phyloP scores from a whole-genome alignment of 2,329 filamentous ascomycete species.

The Didymella pomorum region DNA sequence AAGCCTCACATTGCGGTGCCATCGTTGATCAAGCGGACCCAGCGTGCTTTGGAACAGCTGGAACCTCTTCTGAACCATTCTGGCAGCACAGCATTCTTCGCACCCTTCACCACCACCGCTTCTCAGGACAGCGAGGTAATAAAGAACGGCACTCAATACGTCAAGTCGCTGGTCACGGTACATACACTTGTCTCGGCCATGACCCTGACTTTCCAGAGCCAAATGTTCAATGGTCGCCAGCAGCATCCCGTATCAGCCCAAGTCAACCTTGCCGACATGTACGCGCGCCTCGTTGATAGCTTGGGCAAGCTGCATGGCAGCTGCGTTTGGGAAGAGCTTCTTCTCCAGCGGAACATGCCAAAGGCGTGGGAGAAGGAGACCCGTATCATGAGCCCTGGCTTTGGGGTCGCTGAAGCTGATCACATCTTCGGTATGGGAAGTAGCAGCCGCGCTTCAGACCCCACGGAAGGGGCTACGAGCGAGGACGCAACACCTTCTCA shows the following conservation, averaged over 20 bases:
- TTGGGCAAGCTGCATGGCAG: slow-evolving; percentile 81
- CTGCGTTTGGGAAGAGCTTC: slow-evolving; percentile 84
- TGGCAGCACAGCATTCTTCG: slow-evolving; percentile 71
- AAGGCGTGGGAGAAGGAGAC: slow-evolving; percentile 66
- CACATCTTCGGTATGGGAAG: slow-evolving; percentile 49
- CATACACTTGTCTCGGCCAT: slow-evolving; percentile 80
- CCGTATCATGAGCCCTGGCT: slow-evolving; percentile 52
- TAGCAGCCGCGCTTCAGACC: slow-evolving; percentile 29
- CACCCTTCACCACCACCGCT: slow-evolving; percentile 60
- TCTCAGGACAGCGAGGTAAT: slow-evolving; percentile 48
- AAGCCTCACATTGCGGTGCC: slow-evolving; percentile 84
- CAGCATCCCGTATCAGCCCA: slow-evolving; percentile 71
- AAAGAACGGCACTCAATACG: slow-evolving; percentile 74
- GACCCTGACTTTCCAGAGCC: slow-evolving; percentile 73
- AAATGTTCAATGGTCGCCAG: slow-evolving; percentile 70
- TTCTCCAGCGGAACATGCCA: slow-evolving; percentile 76
- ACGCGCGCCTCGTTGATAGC: slow-evolving; percentile 74
- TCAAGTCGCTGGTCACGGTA: slow-evolving; percentile 79
- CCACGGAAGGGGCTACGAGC: slow-evolving; percentile 26
- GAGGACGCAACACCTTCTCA: slow-evolving; percentile 26
- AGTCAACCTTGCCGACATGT: slow-evolving; percentile 86
- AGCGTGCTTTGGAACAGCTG: slow-evolving; percentile 72
- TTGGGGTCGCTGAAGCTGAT: slow-evolving; percentile 52
- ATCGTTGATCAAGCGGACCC: slow-evolving; percentile 77
- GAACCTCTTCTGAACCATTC: slow-evolving; percentile 67